Base-by-base conservation (phyloP, 164 flowering plant species). In the Aristolochia fimbriata region DNA sequence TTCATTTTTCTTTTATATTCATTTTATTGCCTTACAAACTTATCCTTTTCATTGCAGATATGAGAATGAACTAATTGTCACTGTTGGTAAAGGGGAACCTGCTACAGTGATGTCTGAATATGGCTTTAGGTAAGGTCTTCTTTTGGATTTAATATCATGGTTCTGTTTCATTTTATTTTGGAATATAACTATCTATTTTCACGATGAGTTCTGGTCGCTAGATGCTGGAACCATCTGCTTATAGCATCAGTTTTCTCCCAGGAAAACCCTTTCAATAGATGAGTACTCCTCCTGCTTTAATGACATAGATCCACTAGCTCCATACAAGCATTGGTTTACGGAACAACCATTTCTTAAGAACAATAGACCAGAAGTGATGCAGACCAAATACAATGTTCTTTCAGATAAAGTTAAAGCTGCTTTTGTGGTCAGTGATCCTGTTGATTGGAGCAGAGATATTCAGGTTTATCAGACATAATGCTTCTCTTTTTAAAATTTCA, bases 371-470 rank as follows among this genome's bases (percentile, higher is more conserved):
- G 62, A 61, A 48, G 58, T 62, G 54, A 45, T 17, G 30, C 21
- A 49, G 6, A 20, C 55, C 20, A 78, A 62, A 50, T 43, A 51
- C 19, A 50, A 62, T 64, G 73, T 80, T 23, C 33, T 11, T 58
- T 74, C 86, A 12, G 73, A 84, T 24, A 83, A 74, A 70, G 91
- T 87, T 60, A 65, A 83, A 63, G 93, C 96, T 47, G 88, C 71
- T 41, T 91, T 91, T 62, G 53, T 87, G 65, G 89, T 91, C 56
- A 91, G 97, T 65, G 96, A 91, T 75, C 71, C 97, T 62, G 81
- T 86, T 75, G 97, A 91, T 68, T 87, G 97, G 97, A 75, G 97
- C 70, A 76, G 93, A 75, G 96, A 91, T 70, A 80, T 91, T 65
- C 97, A 91, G 97, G 97, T 91, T 73, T 49, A 57, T 22, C 15